Base-by-base conservation (phyloP, 169 alveolate genomes). In the Eimeria necatrix region DNA sequence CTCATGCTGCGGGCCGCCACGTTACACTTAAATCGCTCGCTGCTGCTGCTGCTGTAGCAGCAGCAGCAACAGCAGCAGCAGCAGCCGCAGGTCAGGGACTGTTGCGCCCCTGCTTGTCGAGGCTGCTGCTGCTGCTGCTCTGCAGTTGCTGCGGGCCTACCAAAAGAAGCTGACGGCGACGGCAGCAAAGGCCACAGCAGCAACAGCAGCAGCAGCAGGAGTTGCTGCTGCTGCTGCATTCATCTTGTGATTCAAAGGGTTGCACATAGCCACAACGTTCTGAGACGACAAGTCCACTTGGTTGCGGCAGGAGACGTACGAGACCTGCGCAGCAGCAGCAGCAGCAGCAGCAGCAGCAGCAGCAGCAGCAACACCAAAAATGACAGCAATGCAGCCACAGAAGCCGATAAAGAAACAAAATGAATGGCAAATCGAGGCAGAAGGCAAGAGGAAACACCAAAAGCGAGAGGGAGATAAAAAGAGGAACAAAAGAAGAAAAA, bases 251-350 rank as follows among this genome's bases (percentile, higher is more conserved):
- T 46, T 10, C 20, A 24, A 8, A 0, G 94, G 88, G 60, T 91
- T 61, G 59, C 96, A 94, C 52, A 70, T 52, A 8, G 96, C 53
- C 9, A 52, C 59, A 61, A 84, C 89, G 16, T 78, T 78, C 41
- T 93, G 94, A 5, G 86, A 22, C 7, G 96, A 93, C 87, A 70
- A 53, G 52, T 93, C 96, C 26, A 83, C 94, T 61, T 80, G 89
- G 83, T 93, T 93, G 9, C 78, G 53, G 52, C 96, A 93, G 4
- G 93, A 80, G 8, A 93, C 96, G 20, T 68, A 16, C 9, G 48
- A 60, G 7, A 73, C 83, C 83, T 73, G 83, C 2, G 46, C 20
- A 24, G 22, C 24, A 73, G 8, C 18, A 14, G 24, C 8, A 73
- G 48, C 48, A n/a, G 51, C 46, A 32, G 24, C 24, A 9, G 68